Evolutionary conservation across 306 rosid species (phyloP).

Genomic region (Quillaja saponaria): DNA sequence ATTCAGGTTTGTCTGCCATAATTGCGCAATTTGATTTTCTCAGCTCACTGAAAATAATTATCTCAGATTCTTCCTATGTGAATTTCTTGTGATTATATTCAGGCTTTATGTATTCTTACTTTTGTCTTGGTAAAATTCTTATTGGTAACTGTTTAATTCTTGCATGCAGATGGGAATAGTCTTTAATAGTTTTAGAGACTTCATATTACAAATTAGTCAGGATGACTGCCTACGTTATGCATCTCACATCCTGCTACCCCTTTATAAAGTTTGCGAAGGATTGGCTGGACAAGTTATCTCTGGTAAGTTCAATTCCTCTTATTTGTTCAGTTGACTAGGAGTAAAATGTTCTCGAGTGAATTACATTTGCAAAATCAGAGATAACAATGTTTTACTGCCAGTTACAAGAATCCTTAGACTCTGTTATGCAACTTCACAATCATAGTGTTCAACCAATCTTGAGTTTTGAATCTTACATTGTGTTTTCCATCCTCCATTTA

Average conservation of each 20-base stretch:
- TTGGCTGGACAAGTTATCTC: conserved; percentile 69
- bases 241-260: conserved; percentile 58
- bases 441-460: too few species aligned
- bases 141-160: conserved; percentile 28
- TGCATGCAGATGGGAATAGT: conserved; percentile 71
- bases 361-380: too few species aligned
- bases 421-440: too few species aligned
- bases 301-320: conserved; percentile 47
- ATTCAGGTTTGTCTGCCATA: conserved; percentile 58
- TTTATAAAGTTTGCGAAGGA: conserved; percentile 82
- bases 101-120: neutral
- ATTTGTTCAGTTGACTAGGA: too few species aligned
- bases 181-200: conserved; percentile 56
- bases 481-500: too few species aligned
- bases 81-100: too few species aligned
- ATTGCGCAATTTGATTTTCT: too few species aligned
- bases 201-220: conserved; percentile 53
- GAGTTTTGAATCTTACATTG: too few species aligned
- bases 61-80: too few species aligned
- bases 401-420: too few species aligned
- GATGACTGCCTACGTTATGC: conserved; percentile 64
- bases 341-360: too few species aligned
- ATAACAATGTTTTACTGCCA: too few species aligned
- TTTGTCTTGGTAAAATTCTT: conserved; percentile 18
- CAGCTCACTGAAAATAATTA: neutral